Conservation (phyloP, 352 stramenopile species). For the Pythium dissotocum region DNA sequence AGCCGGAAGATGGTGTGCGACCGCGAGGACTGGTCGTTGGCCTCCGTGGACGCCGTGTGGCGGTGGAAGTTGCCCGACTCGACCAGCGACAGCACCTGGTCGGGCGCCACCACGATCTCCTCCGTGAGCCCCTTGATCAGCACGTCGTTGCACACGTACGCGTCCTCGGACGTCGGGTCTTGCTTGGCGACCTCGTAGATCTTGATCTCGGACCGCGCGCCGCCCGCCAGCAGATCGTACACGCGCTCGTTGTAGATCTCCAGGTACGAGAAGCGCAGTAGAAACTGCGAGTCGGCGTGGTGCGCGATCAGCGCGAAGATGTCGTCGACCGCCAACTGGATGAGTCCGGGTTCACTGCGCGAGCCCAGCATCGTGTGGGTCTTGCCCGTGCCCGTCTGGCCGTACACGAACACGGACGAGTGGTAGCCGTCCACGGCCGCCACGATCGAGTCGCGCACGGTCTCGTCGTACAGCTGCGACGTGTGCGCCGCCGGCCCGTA, state of each 20-base stretch:
- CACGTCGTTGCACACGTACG: slow-evolving; percentile 69
- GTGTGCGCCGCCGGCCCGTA: slow-evolving; percentile 73
- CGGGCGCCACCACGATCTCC: slow-evolving; percentile 73
- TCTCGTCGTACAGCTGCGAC: slow-evolving; percentile 83
- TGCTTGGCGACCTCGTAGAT: slow-evolving; percentile 70
- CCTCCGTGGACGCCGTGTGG: slow-evolving; percentile 72
- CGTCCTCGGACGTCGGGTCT: slow-evolving; percentile 25
- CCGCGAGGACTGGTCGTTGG: slow-evolving; percentile 78
- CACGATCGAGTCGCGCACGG: slow-evolving; percentile 73
- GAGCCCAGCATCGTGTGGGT: slow-evolving; percentile 81
- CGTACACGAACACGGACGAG: slow-evolving; percentile 91
- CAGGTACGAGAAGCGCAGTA: slow-evolving; percentile 92
- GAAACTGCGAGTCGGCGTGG: slow-evolving; percentile 58
- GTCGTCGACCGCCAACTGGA: slow-evolving; percentile 84
- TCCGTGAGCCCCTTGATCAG: slow-evolving; percentile 84
- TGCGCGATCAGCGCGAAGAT: slow-evolving; percentile 84
- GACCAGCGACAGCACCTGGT: slow-evolving; percentile 88
- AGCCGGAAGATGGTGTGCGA: slow-evolving; percentile 78
- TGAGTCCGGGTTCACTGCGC: slow-evolving; percentile 65
- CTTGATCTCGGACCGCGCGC: slow-evolving; percentile 68
- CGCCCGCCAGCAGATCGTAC: slow-evolving; percentile 92
- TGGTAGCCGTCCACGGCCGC: slow-evolving; percentile 79
- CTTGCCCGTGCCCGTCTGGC: slow-evolving; percentile 89
- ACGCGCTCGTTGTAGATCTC: slow-evolving; percentile 99
- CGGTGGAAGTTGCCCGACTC: slow-evolving; percentile 75